Percentiles rank a stretch among this genome's conserved stretches.
Evolutionary conservation across 805 yeast species (phyloP).

Genomic region (Kazachstania viticola): DNA sequence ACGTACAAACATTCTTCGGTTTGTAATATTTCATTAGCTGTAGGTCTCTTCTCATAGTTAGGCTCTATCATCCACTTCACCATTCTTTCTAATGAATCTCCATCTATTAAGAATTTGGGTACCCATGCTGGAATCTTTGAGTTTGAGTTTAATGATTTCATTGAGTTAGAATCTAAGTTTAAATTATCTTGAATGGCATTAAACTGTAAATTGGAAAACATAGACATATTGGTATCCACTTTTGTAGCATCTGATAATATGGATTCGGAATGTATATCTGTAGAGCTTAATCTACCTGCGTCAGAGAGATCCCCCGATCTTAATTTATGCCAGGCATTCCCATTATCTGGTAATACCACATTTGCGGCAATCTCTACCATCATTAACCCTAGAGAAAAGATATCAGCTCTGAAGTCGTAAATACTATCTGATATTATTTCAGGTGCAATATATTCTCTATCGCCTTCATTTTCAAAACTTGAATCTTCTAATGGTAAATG

Average conservation of each 20-base stretch:
- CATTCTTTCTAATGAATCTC: constrained; percentile 59
- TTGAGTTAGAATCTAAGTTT: not conserved
- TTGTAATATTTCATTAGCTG: constrained; percentile 57
- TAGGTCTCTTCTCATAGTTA: constrained; percentile 68
- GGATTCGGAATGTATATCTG: constrained; percentile 39
- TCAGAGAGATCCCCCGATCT: constrained; percentile 92
- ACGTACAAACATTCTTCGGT: constrained; percentile 67
- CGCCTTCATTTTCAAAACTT: constrained; percentile 87
- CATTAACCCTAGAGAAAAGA: constrained; percentile 86
- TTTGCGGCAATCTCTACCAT: constrained; percentile 95
- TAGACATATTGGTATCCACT: constrained; percentile 20
- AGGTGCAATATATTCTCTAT: constrained; percentile 94
- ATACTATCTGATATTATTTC: constrained; percentile 74
- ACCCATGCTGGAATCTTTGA: constrained; percentile 66
- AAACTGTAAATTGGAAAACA: not conserved
- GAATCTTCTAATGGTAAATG: constrained; percentile 53
- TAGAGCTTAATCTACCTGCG: constrained; percentile 76
- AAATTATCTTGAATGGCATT: not conserved
- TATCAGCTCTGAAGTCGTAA: constrained; percentile 87
- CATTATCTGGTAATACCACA: constrained; percentile 89
- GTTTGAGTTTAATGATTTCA: not conserved
- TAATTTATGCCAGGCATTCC: constrained; percentile 90
- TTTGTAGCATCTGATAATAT: constrained; percentile 20
- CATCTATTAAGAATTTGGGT: constrained; percentile 70
- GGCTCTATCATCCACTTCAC: constrained; percentile 90